These are phyloP conservation scores for Ampelocalamus luodianensis DNA, from an alignment of 176 grass and related monocot species.

Conservation along the genomic window DNA sequence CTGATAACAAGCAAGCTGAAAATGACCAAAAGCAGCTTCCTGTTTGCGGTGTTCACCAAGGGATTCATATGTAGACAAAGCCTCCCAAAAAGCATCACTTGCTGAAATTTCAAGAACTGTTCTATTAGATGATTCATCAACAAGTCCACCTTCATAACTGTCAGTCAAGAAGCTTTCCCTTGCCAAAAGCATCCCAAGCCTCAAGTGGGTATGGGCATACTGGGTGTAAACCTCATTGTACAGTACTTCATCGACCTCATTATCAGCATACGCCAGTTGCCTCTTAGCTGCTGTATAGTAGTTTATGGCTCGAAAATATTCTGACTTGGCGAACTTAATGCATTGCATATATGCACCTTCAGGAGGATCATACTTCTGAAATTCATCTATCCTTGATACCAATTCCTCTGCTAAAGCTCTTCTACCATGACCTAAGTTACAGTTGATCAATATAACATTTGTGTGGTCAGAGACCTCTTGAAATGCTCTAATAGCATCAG, in stretches of 20 bases:
- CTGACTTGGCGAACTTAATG: conserved; percentile 73
- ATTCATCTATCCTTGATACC: conserved; percentile 74
- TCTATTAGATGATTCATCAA: conserved; percentile 65
- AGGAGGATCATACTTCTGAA: conserved; percentile 69
- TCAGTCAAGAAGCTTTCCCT: conserved; percentile 81
- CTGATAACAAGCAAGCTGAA: conserved; percentile 91
- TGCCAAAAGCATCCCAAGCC: conserved; percentile 96
- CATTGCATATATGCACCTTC: conserved; percentile 73
- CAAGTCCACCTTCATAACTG: conserved; percentile 60
- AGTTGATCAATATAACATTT: conserved; percentile 97
- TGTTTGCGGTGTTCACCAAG: conserved; percentile 81
- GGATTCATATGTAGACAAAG: conserved; percentile 85
- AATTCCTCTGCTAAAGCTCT: conserved; percentile 92
- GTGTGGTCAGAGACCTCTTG: conserved; percentile 81
- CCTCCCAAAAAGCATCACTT: conserved; percentile 90
- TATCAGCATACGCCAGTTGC: conserved; percentile 63
- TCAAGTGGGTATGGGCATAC: conserved; percentile 93
- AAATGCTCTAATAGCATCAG: conserved; percentile 84
- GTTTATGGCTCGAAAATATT: conserved; percentile 91
- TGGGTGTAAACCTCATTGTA: conserved; percentile 81
- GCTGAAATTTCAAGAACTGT: conserved; percentile 69
- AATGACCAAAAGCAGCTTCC: conserved; percentile 89
- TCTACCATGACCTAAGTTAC: conserved; percentile 96
- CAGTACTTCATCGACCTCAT: conserved; percentile 59
- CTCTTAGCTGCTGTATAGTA: conserved; percentile 85